Evolutionary conservation across 345 rosid species (phyloP), one percentile per base, ranked within the genome.

Genomic region (Lumnitzera littorea): DNA sequence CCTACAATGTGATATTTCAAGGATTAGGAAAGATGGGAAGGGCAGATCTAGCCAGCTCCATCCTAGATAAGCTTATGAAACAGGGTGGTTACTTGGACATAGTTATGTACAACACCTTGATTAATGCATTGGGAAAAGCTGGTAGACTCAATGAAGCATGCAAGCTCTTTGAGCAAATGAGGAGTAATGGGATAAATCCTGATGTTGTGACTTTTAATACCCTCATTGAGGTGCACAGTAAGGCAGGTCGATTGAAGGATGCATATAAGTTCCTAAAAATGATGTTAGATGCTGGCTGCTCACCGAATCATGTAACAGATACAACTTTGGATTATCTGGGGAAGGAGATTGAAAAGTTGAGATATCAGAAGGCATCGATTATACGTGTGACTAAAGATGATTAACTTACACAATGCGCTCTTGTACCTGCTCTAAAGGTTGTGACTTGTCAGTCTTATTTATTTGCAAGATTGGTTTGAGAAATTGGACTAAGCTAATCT

Each of bases 91-190:
- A 78, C 67, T 78, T 94, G 48, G 97, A 90, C 68, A 74, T 90
- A 13, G 84, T 88, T 24, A 88, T 94, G 97, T 94, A 86, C 84
- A 94, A 90, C 78, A 87, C 96, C 48, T 64, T 90, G 79, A 84
- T 90, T 61, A 87, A 90, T 49, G 84, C 83, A 10, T 69, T 94
- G 1, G 97, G 99, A 43, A 90, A 88, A 77, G 96, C 83, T 46
- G 91, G 88, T 15, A 76, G 86, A 41, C 62, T 90, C 14, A 87
- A 79, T 2, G 96, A 94, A 78, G 96, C 88, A 2, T 77, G 70
- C 15, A 63, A 58, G 60, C 78, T 94, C 61, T 90, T 94, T 14
- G 75, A 86, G 57, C 97, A 90, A 58, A 90, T 90, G 97, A 86
- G 75, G 75, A 61, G 55, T 23, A 77, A 70, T 23, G 97, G 96